These are phyloP conservation scores for Penicillium bovifimosum DNA, from an alignment of 495 filamentous ascomycete species.

Conservation along the genomic window DNA sequence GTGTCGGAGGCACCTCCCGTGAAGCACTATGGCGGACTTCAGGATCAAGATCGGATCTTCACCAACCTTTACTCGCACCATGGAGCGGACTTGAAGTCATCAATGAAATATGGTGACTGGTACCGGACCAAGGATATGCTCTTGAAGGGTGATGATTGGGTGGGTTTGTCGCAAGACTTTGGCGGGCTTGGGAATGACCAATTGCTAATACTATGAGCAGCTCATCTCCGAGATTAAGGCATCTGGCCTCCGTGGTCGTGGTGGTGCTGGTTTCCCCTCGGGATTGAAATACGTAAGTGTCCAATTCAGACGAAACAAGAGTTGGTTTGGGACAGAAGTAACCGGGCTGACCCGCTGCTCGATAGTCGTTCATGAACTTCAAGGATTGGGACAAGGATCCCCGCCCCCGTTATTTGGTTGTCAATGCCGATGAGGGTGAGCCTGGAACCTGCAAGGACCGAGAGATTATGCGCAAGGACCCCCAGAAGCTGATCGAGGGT, in stretches of 20 bases:
- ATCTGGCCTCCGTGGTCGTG: constrained; percentile 90
- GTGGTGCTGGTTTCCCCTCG: constrained; percentile 95
- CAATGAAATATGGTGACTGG: constrained; percentile 99
- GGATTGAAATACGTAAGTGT: constrained; percentile 93
- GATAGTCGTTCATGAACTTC: constrained; percentile 98
- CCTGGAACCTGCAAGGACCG: constrained; percentile 99
- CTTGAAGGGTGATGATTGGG: constrained; percentile 95
- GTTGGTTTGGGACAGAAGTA: constrained; percentile 1
- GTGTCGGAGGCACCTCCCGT: constrained; percentile 79
- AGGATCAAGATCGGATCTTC: constrained; percentile 97
- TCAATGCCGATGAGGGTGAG: constrained; percentile 98
- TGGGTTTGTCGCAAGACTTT: constrained; percentile 35
- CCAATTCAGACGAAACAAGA: neutral
- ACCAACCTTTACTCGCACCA: constrained; percentile 95
- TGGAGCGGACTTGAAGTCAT: constrained; percentile 81
- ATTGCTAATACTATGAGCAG: constrained; percentile 37
- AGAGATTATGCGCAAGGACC: constrained; percentile 99
- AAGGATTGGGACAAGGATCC: constrained; percentile 99
- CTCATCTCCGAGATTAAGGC: constrained; percentile 96
- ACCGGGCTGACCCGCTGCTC: constrained; percentile 13
- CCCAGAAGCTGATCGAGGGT: constrained; percentile 96
- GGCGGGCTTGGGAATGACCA: constrained; percentile 7
- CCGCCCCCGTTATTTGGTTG: constrained; percentile 90
- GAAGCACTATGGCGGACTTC: constrained; percentile 73
- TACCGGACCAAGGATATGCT: constrained; percentile 98